Base-by-base conservation (phyloP, 1,284 basidiomycete species). In the Xerocomus minutiporus region DNA sequence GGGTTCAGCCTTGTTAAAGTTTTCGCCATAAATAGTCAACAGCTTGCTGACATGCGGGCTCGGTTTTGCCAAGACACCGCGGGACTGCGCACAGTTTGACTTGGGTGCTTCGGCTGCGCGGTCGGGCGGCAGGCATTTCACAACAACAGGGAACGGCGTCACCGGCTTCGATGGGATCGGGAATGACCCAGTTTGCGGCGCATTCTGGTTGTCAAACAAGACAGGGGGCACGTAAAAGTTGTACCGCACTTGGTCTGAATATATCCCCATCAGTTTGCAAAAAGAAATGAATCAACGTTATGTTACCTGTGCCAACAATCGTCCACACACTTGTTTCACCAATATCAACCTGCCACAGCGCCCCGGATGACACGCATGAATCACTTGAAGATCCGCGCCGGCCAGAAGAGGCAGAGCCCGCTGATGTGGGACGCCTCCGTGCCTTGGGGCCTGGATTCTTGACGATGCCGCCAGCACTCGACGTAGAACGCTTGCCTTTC, bases 251-350 rank as follows among this genome's bases (percentile, higher is more conserved):
- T 91, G 89, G 66, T 91, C 88, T 84, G 65, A 53, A 61, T 55
- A 57, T 41, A 53, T n/a, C 51, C 32, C 41, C 44, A 39, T 61
- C 49, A 59, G 50, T 51, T 50, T 20, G 49, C 48, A 53, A 51
- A 17, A 17, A 32, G 15, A 23, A 46, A 45, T 31, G n/a, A 34
- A 48, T 36, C 34, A 34, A 20, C 36, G 28, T n/a, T 2, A 32
- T 70, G 8, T 55, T 68, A 89, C 87, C 88, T 58, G 89, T 92
- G 59, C 92, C 91, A 56, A 93, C 91, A 59, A 95, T 92, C 13
- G 91, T 93, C 93, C 93, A 95, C 36, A 94, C 87, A 66, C 91
- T 91, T 38, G 89, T 91, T 72, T 93, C 91, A 54, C 88, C 88
- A 55, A 91, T 89, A 68, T 91, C 88, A 52, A 91, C 87, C 64